Conservation (phyloP, 768 basidiomycete species). For the Naganishia onofrii region DNA sequence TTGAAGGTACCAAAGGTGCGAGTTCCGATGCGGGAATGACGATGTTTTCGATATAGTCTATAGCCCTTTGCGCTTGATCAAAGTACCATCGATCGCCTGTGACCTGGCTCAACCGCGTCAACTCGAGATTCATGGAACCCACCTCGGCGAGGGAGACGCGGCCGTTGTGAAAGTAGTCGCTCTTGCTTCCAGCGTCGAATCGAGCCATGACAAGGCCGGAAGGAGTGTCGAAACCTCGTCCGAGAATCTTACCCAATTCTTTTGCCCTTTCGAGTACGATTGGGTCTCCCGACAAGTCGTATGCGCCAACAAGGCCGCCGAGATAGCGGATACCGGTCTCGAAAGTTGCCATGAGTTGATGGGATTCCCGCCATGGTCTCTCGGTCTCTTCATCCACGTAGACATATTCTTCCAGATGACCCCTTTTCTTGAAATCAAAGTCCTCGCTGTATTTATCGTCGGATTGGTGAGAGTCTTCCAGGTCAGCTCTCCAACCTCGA, state of each 20-base stretch:
- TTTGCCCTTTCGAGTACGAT: slow-evolving; percentile 53
- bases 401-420: slow-evolving; percentile 14
- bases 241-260: slow-evolving; percentile 53
- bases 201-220: slow-evolving; percentile 49
- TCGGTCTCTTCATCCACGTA: slow-evolving; percentile 13
- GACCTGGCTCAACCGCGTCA: slow-evolving; percentile 51
- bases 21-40: slow-evolving; percentile 39
- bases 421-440: neutral
- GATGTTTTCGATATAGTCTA: slow-evolving; percentile 49
- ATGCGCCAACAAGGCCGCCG: slow-evolving; percentile 54
- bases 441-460: neutral
- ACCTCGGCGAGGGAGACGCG: slow-evolving; percentile 50
- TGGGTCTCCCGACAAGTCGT: slow-evolving; percentile 54
- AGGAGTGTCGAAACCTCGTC: slow-evolving; percentile 50
- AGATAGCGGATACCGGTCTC: slow-evolving; percentile 56
- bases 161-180: slow-evolving; percentile 32
- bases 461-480: neutral
- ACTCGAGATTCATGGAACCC: slow-evolving; percentile 54
- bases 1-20: slow-evolving; percentile 46
- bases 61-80: slow-evolving; percentile 51
- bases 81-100: slow-evolving; percentile 53
- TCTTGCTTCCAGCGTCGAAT: slow-evolving; percentile 47
- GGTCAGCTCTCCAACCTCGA: slow-evolving; percentile 32
- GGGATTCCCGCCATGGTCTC: slow-evolving; percentile 10
- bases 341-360: slow-evolving; percentile 40